These are phyloP conservation scores for Clitocybe nebularis DNA, from an alignment of 1,284 basidiomycete genomes.

Conservation along the genomic window DNA sequence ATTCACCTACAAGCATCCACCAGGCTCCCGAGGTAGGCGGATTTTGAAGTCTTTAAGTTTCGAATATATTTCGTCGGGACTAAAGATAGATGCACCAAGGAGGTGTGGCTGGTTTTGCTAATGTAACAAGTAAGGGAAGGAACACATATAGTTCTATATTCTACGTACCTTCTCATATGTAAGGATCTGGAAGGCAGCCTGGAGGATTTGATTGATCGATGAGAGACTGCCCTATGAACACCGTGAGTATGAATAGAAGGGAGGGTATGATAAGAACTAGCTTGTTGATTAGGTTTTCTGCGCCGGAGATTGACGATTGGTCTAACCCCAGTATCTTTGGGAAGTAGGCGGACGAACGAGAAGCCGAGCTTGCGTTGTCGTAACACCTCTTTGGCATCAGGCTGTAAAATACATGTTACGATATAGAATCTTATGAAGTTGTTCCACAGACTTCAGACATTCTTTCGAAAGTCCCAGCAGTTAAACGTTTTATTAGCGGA, in stretches of 20 bases:
- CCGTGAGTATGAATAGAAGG: background rate
- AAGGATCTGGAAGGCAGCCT: constrained; percentile 80
- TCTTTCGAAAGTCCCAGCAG: constrained; percentile 60
- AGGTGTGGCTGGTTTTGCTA: constrained; percentile 63
- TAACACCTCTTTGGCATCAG: constrained; percentile 61
- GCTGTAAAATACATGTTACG: constrained; percentile 34
- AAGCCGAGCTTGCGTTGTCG: constrained; percentile 72
- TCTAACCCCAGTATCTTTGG: constrained; percentile 92
- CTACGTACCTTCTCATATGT: constrained; percentile 75
- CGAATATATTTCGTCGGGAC: constrained; percentile 78
- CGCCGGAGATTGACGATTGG: constrained; percentile 92
- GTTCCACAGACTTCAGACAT: constrained; percentile 45
- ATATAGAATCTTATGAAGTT: background rate
- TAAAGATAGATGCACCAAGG: constrained; percentile 79
- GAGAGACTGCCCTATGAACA: constrained; percentile 24
- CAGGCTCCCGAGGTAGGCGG: constrained; percentile 38
- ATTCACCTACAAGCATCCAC: constrained; percentile 51
- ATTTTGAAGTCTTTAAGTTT: constrained; percentile 71
- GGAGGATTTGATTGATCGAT: constrained; percentile 86
- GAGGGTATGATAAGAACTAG: constrained; percentile 12
- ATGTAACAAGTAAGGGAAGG: background rate
- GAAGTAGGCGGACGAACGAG: constrained; percentile 85
- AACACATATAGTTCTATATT: background rate
- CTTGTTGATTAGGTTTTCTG: constrained; percentile 40
- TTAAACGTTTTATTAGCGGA: constrained; percentile 77